Evolutionary conservation across 2,329 filamentous ascomycete species (phyloP), one percentile per base, ranked within the genome.

Genomic region (Fusarium sp.): DNA sequence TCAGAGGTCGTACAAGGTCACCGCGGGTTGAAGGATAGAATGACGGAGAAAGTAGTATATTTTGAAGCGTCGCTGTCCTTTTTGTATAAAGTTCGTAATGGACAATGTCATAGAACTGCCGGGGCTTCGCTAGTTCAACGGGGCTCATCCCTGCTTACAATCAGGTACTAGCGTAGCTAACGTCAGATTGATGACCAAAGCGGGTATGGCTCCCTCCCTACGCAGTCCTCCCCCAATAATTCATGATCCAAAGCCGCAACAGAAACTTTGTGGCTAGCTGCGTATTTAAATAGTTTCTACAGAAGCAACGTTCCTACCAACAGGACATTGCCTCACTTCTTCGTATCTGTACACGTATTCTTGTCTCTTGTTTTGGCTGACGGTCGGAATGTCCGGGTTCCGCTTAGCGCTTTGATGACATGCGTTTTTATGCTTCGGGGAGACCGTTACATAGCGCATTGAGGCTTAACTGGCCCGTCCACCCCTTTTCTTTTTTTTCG

Each of bases 121-220:
- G 69, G 69, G 68, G 35, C 50, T 38, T 35, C 28, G 35, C 35
- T 47, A 21, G 32, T 30, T 30, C 38, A 40, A 33, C 53, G 49
- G 56, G 58, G 58, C 43, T 42, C n/a, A 56, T 52, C 69, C 69
- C 60, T 72, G 69, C 40, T 40, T 32, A 40, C 25, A 54, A 32
- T 67, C 53, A 68, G 53, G 67, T 63, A 72, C 68, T 58, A 68
- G 53, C 47, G 46, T 62, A 72, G 50, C 58, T 33, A 72, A 64
- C 68, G 63, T 56, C 44, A 58, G 63, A 46, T 49, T 53, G 54
- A 71, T 61, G 46, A 60, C 63, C 58, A 33, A 62, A 43, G 38
- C 65, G 43, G 43, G 46, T 56, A 71, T 53, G 30, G 38, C 33
- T 53, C 19, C 13, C 47, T 44, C 33, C 32, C 40, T 6, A 28